A percentile compares a stretch with the other conserved stretches of the same genome.
These are phyloP conservation scores for Allium sativum DNA, from an alignment of 106 monocot genomes.

Conservation along the genomic window DNA sequence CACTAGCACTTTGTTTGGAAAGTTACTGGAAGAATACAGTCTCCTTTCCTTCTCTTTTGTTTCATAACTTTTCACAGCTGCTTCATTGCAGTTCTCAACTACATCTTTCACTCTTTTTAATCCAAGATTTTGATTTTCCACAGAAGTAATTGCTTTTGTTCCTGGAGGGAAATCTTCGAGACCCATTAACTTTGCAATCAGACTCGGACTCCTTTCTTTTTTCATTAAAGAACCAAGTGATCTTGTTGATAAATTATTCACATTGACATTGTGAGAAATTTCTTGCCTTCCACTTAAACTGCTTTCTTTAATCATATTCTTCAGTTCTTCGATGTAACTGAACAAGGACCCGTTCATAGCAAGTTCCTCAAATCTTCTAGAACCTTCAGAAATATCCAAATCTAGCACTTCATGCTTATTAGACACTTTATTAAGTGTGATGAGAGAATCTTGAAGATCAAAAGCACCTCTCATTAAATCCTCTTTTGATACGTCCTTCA, in stretches of 20 bases:
- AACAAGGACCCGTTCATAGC: slow-evolving; percentile 14
- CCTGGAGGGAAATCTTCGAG: slow-evolving; percentile 23
- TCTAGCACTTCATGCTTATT: not conserved
- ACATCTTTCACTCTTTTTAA: slow-evolving; percentile 22
- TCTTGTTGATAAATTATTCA: not conserved
- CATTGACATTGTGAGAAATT: not conserved
- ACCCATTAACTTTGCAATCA: slow-evolving; percentile 66
- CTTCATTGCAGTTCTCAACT: slow-evolving; percentile 20
- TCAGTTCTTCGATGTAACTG: slow-evolving; percentile 27
- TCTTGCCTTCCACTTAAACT: slow-evolving; percentile 14
- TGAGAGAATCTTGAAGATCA: slow-evolving; percentile 61
- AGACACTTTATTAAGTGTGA: slow-evolving; percentile 28
- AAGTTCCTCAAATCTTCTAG: not conserved
- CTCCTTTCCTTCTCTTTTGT: not conserved
- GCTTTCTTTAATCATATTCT: slow-evolving; percentile 36
- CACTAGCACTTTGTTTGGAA: slow-evolving; percentile 26
- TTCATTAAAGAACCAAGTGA: slow-evolving; percentile 9
- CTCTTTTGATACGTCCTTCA: slow-evolving; percentile 13
- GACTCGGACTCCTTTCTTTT: slow-evolving; percentile 18
- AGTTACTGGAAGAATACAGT: not conserved
- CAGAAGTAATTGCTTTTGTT: not conserved
- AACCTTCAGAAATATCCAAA: not conserved
- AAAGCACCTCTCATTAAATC: slow-evolving; percentile 40
- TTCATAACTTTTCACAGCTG: not conserved
- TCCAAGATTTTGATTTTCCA: slow-evolving; percentile 1